Evolutionary conservation across 192 early-diverging fungal species (phyloP), one percentile per base, ranked within the genome.

Genomic region (Coemansia sp.): DNA sequence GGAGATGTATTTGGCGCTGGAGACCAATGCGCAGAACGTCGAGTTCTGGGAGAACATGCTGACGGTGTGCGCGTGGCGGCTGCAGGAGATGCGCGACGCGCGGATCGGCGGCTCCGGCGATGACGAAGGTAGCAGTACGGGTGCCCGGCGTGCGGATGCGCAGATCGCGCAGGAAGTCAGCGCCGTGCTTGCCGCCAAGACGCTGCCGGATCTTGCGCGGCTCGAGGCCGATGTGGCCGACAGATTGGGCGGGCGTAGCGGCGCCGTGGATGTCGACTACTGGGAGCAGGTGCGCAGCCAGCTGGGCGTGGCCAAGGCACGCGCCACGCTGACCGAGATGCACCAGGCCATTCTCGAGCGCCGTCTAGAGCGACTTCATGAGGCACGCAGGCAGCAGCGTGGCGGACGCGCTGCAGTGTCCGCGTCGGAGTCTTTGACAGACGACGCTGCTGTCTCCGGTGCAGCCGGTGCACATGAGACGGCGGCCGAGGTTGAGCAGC

Each of bases 1-100:
- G 42, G 87, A 94, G 56, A 87, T 92, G 83, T 98, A 96, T 63
- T 73, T 96, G 47, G 85, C 82, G 22, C 78, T 98, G 16, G 97
- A 98, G 65, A 93, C 85, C 60, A 85, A 93, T 47, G 80, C 84
- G 12, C 84, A 85, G 7, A 93, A 92, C 59, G 66, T 86, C 11
- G 87, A 89, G 60, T 98, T 98, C 66, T 98, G 97, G 97, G 56
- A 85, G 66, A 85, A 90, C 47, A 87, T 98, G 89, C 78, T 92
- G 32, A 83, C 93, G 18, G 92, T 95, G 26, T 91, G 89, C 57
- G 87, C 92, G 37, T 92, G 91, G 43, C 85, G 86, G 54, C 68
- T 94, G 26, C 63, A 67, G 68, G 70, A 46, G 32, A 22, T 15
- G 66, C 77, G 63, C n/a, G 46, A 18, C 11, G 43, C 32, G 10